phyloP scores from a whole-genome alignment of 495 filamentous ascomycete species.

The Penicillium arizonense region DNA sequence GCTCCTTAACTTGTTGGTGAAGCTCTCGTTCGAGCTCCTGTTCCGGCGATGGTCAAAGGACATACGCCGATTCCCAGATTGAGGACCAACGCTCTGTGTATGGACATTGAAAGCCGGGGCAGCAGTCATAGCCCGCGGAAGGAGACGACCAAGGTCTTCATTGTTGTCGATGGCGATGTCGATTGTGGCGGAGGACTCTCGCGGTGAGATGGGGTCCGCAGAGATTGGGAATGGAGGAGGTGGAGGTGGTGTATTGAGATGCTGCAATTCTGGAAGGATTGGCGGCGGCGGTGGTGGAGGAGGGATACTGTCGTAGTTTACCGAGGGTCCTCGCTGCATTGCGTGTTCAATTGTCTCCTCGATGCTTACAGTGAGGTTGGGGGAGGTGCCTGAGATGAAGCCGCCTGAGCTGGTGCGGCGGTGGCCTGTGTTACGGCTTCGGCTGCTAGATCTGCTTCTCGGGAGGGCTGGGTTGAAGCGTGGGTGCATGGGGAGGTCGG shows the following conservation, averaged over 20 bases:
- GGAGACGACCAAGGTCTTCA: conserved; percentile 32
- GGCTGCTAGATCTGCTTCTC: conserved; percentile 46
- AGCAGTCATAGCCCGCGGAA: conserved; percentile 43
- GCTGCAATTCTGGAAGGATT: conserved; percentile 80
- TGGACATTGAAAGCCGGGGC: conserved; percentile 30
- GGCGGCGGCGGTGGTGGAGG: conserved; percentile 61
- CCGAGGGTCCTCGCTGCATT: conserved; percentile 36
- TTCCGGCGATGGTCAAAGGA: conserved; percentile 63
- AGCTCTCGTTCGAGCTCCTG: conserved; percentile 64
- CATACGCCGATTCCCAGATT: conserved; percentile 28
- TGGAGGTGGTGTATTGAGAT: conserved; percentile 69
- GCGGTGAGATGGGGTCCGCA: conserved; percentile 31
- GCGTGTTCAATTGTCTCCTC: conserved; percentile 58
- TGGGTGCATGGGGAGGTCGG: conserved; percentile 54
- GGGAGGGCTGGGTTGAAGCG: conserved; percentile 55
- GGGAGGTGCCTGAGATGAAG: conserved; percentile 31
- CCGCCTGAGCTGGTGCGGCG: conserved; percentile 31
- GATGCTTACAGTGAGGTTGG: conserved; percentile 53
- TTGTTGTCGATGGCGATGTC: conserved; percentile 75
- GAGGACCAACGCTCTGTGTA: conserved; percentile 12
- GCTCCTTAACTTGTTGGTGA: conserved; percentile 61
- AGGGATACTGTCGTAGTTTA: conserved; percentile 58
- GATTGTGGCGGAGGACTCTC: conserved; percentile 57
- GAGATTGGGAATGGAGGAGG: conserved; percentile 44
- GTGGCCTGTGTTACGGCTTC: conserved; percentile 38